Evolutionary conservation across 2,329 filamentous ascomycete genomes (phyloP), one percentile per base, ranked within the genome.

Genomic region (Neonectria neomacrospora): DNA sequence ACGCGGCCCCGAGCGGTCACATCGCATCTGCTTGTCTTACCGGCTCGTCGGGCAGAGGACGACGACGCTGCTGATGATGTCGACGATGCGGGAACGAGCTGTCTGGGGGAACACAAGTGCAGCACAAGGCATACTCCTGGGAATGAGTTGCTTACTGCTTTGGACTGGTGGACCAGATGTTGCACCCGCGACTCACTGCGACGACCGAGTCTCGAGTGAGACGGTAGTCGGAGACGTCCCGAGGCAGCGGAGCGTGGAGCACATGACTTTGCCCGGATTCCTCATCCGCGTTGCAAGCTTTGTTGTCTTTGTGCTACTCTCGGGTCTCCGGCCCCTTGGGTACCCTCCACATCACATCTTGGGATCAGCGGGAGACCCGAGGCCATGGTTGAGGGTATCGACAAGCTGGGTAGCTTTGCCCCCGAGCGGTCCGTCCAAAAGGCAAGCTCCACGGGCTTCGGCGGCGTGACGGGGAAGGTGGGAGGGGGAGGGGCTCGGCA

Each of bases 131-230:
- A 39, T n/a, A 8, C n/a, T 41, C n/a, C n/a, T 6, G 16, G n/a
- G 8, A 41, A 41, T n/a, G 10, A 18, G 18, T 11, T 8, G n/a
- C 7, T 39, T 18, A 10, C 37, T n/a, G n/a, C 5, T 18, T 39
- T 18, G 5, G 34, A n/a, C 3, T 14, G 8, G 9, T 16, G 12
- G 9, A 7, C 47, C 3, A 65, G 23, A 41, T 48, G 39, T 45
- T 37, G 26, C 54, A 58, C 52, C 52, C 34, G 55, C 37, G 26
- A 34, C 67, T 57, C 57, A 54, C 42, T 65, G 54, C n/a, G 44
- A 44, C 20, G 32, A 26, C 16, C 26, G 8, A 11, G n/a, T 16
- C 44, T 26, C 16, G 23, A 26, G 23, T 26, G 23, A 26, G 23
- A 28, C 23, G 2, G 23, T 16, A n/a, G 23, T 26, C 9, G 45